Percentiles rank a stretch among this genome's conserved stretches.
Conservation (phyloP, 768 basidiomycete genomes). For the Leucocoprinus sp. region DNA sequence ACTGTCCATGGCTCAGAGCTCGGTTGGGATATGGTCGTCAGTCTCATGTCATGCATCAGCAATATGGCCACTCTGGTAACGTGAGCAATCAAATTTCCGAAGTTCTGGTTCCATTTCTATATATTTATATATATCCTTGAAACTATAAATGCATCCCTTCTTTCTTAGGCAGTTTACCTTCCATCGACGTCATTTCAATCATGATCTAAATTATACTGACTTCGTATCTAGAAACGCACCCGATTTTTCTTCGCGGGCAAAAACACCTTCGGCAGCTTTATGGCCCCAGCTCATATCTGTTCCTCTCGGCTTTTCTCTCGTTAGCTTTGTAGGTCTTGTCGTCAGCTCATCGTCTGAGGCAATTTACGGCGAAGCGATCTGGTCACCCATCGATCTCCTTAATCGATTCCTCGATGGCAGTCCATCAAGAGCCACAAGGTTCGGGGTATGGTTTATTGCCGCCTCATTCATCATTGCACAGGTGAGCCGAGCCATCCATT, state of each 20-base stretch:
- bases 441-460: slow-evolving; percentile 74
- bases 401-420: slow-evolving; percentile 57
- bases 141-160: too few relatives aligned
- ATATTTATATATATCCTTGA: background rate
- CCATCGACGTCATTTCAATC: background rate
- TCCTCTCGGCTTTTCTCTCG: slow-evolving; percentile 64
- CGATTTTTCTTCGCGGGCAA: slow-evolving; percentile 65
- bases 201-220: slow-evolving; percentile 11
- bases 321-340: slow-evolving; percentile 75
- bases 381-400: slow-evolving; percentile 71
- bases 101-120: background rate
- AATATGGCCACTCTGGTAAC: slow-evolving; percentile 72
- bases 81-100: slow-evolving; percentile 24
- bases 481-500: slow-evolving; percentile 20
- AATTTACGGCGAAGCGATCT: slow-evolving; percentile 71
- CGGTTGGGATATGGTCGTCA: slow-evolving; percentile 68
- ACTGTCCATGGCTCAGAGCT: slow-evolving; percentile 58
- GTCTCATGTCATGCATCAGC: slow-evolving; percentile 71
- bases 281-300: slow-evolving; percentile 64
- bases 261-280: slow-evolving; percentile 47
- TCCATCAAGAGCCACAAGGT: slow-evolving; percentile 58
- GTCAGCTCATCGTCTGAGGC: slow-evolving; percentile 71
- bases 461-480: slow-evolving; percentile 76
- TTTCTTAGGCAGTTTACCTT: too few relatives aligned
- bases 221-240: slow-evolving; percentile 47